Evolutionary conservation across 257 asterid genomes (phyloP).

Genomic region (Primulina eburnea): DNA sequence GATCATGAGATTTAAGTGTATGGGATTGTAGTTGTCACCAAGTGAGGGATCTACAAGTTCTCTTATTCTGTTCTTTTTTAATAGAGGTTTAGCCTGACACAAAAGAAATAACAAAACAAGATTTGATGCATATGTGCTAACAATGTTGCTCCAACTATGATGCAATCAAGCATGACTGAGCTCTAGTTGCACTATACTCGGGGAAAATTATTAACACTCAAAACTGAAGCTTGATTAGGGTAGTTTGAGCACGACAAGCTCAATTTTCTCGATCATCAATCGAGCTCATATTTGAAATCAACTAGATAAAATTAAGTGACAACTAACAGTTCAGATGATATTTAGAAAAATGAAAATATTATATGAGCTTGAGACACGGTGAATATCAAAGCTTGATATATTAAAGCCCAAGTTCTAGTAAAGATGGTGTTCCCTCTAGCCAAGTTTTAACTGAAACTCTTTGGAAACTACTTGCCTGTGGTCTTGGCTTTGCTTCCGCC

Average conservation of each 20-base stretch:
- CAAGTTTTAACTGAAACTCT: conserved; percentile 39
- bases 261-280: too few relatives aligned
- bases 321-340: not conserved
- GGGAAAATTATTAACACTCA: not conserved
- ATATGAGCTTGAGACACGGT: not conserved
- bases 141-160: too few relatives aligned
- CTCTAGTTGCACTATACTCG: not conserved
- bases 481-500: not conserved
- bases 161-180: not conserved
- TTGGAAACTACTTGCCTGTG: not conserved
- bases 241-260: too few relatives aligned
- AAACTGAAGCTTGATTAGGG: too few relatives aligned
- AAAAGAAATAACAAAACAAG: not conserved
- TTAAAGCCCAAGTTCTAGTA: not conserved
- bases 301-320: too few relatives aligned
- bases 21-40: conserved; percentile 43
- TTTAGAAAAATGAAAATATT: too few relatives aligned
- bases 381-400: too few relatives aligned
- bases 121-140: not conserved
- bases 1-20: conserved; percentile 75
- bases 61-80: conserved; percentile 71
- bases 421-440: not conserved
- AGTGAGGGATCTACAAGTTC: conserved; percentile 86
- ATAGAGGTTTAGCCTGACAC: conserved; percentile 74
- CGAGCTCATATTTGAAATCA: not conserved